These are phyloP conservation scores for Talaromyces stipitatus DNA, from an alignment of 495 filamentous ascomycete species.

Conservation along the genomic window DNA sequence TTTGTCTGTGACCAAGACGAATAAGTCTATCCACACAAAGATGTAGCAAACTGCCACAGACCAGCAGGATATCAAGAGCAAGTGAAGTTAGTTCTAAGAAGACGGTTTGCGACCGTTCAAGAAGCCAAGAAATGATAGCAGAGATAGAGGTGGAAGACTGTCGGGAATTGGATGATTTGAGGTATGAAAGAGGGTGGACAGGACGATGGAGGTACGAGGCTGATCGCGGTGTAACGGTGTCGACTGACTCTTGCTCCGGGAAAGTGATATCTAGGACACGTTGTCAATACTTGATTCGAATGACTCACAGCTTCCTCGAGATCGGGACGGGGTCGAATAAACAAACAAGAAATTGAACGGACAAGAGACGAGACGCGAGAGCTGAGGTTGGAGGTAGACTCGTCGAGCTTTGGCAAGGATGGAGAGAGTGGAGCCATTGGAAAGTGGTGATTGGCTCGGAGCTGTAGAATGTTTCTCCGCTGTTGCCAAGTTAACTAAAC, in stretches of 20 bases:
- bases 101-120: not conserved
- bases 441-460: slow-evolving; percentile 1
- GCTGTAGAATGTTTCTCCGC: slow-evolving; percentile 6
- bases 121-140: slow-evolving; percentile 9
- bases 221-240: not conserved
- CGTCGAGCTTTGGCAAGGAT: slow-evolving; percentile 9
- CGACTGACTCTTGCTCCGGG: too few relatives aligned
- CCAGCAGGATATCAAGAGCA: slow-evolving; percentile 10
- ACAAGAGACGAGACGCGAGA: slow-evolving; percentile 12
- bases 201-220: not conserved
- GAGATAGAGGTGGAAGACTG: not conserved
- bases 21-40: not conserved
- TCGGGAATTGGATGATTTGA: not conserved
- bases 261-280: too few relatives aligned
- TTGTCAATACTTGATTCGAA: not conserved
- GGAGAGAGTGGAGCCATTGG: not conserved
- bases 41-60: slow-evolving; percentile 7
- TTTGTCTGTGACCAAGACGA: not conserved
- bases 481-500: not conserved
- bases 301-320: slow-evolving; percentile 3
- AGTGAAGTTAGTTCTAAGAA: slow-evolving; percentile 9
- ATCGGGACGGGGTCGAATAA: slow-evolving; percentile 11
- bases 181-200: not conserved
- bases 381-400: slow-evolving; percentile 8
- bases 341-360: slow-evolving; percentile 3